These are phyloP conservation scores for Penicillium sp. DNA, from an alignment of 2,329 filamentous ascomycete species.

Conservation along the genomic window DNA sequence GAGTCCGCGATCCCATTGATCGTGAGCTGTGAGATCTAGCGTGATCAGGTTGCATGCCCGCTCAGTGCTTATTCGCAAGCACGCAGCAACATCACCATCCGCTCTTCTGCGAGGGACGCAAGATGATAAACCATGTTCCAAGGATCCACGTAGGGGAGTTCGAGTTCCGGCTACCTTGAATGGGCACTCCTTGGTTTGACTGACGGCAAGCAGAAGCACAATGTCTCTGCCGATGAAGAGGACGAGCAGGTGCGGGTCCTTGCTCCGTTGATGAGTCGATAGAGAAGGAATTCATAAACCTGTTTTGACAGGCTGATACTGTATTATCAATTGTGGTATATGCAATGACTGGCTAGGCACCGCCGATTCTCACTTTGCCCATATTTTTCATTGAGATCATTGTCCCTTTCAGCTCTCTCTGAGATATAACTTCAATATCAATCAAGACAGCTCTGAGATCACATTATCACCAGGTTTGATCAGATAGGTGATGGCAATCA, in stretches of 20 bases:
- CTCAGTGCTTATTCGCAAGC: too few relatives aligned
- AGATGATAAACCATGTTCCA: conserved; percentile 32
- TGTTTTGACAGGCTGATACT: neutral
- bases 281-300: neutral
- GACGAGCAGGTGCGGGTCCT: neutral
- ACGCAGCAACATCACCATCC: conserved; percentile 37
- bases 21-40: too few relatives aligned
- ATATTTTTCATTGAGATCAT: neutral
- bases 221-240: neutral
- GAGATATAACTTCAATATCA: neutral
- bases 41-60: too few relatives aligned
- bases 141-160: conserved; percentile 24
- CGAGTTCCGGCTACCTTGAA: conserved; percentile 32
- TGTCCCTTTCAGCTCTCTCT: neutral
- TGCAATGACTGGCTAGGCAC: too few relatives aligned
- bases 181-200: conserved; percentile 41
- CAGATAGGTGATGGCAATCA: neutral
- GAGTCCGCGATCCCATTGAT: too few relatives aligned
- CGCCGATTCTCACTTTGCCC: neutral
- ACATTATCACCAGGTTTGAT: neutral
- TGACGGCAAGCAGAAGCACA: conserved; percentile 24
- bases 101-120: conserved; percentile 34
- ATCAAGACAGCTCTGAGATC: neutral
- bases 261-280: too few relatives aligned
- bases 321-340: too few relatives aligned